Conservation (phyloP, 208 protist species). For the Leishmania tarentolae region DNA sequence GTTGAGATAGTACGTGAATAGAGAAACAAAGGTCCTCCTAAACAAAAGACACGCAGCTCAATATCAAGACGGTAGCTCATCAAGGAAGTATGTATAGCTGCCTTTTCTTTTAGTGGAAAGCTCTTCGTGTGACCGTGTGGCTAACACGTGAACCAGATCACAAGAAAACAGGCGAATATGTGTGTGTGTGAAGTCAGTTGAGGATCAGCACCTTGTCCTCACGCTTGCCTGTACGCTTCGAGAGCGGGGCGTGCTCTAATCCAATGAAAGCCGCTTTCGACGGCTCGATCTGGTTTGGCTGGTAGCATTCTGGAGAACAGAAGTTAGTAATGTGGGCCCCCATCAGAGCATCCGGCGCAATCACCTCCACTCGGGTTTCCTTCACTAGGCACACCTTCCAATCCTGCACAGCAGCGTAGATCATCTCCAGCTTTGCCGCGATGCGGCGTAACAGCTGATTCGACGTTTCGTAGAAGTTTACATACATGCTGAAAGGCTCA, state of each 20-base stretch:
- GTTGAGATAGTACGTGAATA: not conserved
- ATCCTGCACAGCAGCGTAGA: slow-evolving; percentile 68
- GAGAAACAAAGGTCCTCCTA: not conserved
- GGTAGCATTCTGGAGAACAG: slow-evolving; percentile 49
- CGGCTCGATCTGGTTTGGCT: slow-evolving; percentile 66
- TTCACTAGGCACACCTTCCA: slow-evolving; percentile 88
- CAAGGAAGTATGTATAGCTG: not conserved
- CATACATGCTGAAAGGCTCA: slow-evolving; percentile 85
- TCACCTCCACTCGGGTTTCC: slow-evolving; percentile 63
- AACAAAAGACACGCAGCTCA: slow-evolving; percentile 3
- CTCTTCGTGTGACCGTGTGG: not conserved
- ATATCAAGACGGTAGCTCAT: not conserved
- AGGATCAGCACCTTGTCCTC: slow-evolving; percentile 83
- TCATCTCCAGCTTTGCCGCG: slow-evolving; percentile 73
- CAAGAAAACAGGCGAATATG: not conserved
- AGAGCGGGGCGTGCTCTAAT: slow-evolving; percentile 76
- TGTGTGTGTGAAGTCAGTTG: slow-evolving; percentile 35
- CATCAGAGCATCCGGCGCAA: slow-evolving; percentile 61
- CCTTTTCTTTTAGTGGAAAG: not conserved
- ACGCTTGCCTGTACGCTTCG: slow-evolving; percentile 51
- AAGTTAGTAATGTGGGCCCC: slow-evolving; percentile 65
- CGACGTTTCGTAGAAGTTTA: slow-evolving; percentile 59
- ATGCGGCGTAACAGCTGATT: slow-evolving; percentile 64
- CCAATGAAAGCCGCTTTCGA: slow-evolving; percentile 81
- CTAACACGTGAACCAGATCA: not conserved